Conservation (phyloP, 2,329 filamentous ascomycete species). For the Helotiales sp. region DNA sequence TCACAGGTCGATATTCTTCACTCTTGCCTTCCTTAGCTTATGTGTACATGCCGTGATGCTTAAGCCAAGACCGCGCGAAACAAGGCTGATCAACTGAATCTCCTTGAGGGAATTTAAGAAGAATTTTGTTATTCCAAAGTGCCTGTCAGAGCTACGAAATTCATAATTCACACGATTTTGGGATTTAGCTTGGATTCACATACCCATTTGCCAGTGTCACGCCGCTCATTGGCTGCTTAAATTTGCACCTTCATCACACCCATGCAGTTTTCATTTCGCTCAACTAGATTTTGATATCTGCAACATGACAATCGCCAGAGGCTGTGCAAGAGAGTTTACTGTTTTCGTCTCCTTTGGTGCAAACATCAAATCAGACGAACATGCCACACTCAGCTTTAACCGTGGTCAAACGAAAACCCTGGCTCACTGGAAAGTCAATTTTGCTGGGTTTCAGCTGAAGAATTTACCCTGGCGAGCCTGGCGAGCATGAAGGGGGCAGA, state of each 20-base stretch:
- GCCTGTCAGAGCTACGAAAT: not conserved
- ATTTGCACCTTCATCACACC: not conserved
- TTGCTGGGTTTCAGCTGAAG: constrained; percentile 9
- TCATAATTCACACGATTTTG: not conserved
- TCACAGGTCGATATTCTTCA: not conserved
- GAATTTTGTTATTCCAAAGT: not conserved
- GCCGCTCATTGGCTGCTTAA: not conserved
- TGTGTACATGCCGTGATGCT: not conserved
- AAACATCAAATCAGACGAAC: not conserved
- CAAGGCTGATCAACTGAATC: not conserved
- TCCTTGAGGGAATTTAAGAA: not conserved
- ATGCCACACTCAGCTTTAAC: not conserved
- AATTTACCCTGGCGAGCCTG: constrained; percentile 9
- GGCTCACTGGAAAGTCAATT: not conserved
- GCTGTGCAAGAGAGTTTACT: not conserved
- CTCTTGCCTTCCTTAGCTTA: too few relatives aligned
- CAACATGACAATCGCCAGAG: not conserved
- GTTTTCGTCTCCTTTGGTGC: not conserved
- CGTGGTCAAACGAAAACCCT: constrained; percentile 8
- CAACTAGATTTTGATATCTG: not conserved
- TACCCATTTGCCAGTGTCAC: not conserved
- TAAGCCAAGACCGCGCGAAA: not conserved
- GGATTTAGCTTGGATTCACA: not conserved
- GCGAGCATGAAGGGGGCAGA: not conserved
- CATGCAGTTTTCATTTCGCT: not conserved